phyloP scores from a whole-genome alignment of 768 basidiomycete species.

The Lactarius quietus region DNA sequence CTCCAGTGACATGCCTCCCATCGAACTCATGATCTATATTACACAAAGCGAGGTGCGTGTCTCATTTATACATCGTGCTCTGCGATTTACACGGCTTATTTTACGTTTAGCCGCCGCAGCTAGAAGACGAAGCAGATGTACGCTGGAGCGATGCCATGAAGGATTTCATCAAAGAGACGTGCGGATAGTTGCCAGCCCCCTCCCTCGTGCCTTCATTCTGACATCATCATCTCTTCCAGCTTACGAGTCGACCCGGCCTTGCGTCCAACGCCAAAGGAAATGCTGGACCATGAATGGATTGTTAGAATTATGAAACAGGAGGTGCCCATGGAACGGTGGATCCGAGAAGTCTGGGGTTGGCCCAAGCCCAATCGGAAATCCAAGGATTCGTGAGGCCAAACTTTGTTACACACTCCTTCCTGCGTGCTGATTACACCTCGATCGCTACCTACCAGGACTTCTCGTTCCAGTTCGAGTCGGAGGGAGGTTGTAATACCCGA shows the following conservation, averaged over 20 bases:
- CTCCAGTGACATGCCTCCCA: slow-evolving; percentile 85
- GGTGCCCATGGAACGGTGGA: slow-evolving; percentile 87
- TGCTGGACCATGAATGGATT: slow-evolving; percentile 86
- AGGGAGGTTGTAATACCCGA: slow-evolving; percentile 24
- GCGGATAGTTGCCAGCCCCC: slow-evolving; percentile 33
- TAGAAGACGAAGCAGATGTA: slow-evolving; percentile 66
- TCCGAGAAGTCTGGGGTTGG: slow-evolving; percentile 83
- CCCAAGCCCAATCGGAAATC: slow-evolving; percentile 39
- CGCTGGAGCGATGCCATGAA: slow-evolving; percentile 84
- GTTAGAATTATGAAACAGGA: slow-evolving; percentile 70
- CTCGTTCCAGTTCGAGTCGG: slow-evolving; percentile 35
- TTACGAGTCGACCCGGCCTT: slow-evolving; percentile 63
- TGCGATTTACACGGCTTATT: slow-evolving; percentile 25
- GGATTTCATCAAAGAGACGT: slow-evolving; percentile 86
- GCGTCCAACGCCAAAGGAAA: slow-evolving; percentile 78
- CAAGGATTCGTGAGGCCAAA: slow-evolving; percentile 31
- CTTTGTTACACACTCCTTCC: slow-evolving; percentile 13
- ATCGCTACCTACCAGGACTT: slow-evolving; percentile 23
- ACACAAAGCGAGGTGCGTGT: slow-evolving; percentile 66
- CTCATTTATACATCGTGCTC: slow-evolving; percentile 21
- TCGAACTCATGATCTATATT: slow-evolving; percentile 91
- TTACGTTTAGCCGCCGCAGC: slow-evolving; percentile 63
- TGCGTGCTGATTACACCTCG: slow-evolving; percentile 15
- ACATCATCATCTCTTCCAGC: slow-evolving; percentile 37
- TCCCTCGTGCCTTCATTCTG: slow-evolving; percentile 11